Percentiles rank a stretch among this genome's conserved stretches.
Conservation (phyloP, 116 monocot species). For the Iris pallida region DNA sequence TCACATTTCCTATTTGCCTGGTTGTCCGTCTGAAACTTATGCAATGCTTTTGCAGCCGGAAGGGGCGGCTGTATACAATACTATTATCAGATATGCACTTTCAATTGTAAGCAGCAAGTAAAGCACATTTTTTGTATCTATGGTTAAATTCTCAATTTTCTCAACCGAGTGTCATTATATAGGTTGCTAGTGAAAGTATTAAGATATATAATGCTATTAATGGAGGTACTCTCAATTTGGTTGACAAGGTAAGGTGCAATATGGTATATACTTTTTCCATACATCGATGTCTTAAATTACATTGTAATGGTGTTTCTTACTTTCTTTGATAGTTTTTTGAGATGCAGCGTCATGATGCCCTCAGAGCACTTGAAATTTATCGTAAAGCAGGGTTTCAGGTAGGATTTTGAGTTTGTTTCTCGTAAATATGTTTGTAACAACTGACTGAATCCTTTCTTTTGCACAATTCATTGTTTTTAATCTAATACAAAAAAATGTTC, state of each 20-base stretch:
- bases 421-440: neutral
- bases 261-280: neutral
- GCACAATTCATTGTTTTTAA: neutral
- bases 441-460: neutral
- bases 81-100: slow-evolving; percentile 51
- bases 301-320: slow-evolving; percentile 14
- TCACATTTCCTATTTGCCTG: neutral
- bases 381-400: slow-evolving; percentile 62
- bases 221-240: slow-evolving; percentile 54
- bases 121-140: neutral
- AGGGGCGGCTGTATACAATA: slow-evolving; percentile 48
- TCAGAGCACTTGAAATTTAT: slow-evolving; percentile 81
- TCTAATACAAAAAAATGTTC: neutral
- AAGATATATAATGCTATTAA: slow-evolving; percentile 64
- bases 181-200: slow-evolving; percentile 61
- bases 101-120: slow-evolving; percentile 49
- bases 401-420: slow-evolving; percentile 6
- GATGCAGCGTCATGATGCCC: slow-evolving; percentile 69
- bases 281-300: neutral
- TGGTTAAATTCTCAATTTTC: neutral
- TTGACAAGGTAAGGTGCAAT: slow-evolving; percentile 47
- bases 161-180: slow-evolving; percentile 3
- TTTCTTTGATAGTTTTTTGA: slow-evolving; percentile 81
- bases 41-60: slow-evolving; percentile 57
- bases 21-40: neutral